These are phyloP conservation scores for Telfairia occidentalis DNA, from an alignment of 331 rosid genomes.

Conservation along the genomic window DNA sequence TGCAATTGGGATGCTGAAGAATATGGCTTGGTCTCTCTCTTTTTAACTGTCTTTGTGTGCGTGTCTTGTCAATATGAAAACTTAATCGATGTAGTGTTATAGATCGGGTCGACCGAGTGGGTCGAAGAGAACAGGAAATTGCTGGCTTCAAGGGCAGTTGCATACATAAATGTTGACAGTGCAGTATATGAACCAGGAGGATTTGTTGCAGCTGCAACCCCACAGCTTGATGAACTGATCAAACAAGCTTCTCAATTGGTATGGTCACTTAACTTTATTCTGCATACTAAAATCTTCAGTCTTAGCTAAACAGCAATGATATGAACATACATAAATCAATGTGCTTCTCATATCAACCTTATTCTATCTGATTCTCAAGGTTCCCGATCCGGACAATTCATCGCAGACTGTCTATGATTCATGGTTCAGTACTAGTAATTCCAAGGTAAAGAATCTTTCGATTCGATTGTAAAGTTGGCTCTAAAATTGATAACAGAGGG, in stretches of 20 bases:
- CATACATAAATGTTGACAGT: slow-evolving; percentile 61
- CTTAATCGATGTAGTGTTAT: slow-evolving; percentile 11
- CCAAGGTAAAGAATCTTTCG: slow-evolving; percentile 28
- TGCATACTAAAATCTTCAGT: background rate
- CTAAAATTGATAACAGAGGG: background rate
- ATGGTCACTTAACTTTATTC: background rate
- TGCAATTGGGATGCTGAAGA: slow-evolving; percentile 91
- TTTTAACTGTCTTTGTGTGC: background rate
- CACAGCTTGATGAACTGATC: slow-evolving; percentile 67
- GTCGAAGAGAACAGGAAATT: slow-evolving; percentile 66
- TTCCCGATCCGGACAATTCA: slow-evolving; percentile 56
- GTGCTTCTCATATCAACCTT: background rate
- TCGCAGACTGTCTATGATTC: slow-evolving; percentile 55
- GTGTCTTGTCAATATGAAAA: slow-evolving; percentile 10
- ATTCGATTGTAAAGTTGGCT: background rate
- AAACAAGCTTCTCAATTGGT: slow-evolving; percentile 55
- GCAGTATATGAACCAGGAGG: slow-evolving; percentile 36
- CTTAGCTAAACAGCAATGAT: background rate
- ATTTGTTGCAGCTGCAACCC: slow-evolving; percentile 49
- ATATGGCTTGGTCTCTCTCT: slow-evolving; percentile 51
- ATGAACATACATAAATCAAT: background rate
- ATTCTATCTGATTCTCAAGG: slow-evolving; percentile 25
- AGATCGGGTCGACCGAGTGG: slow-evolving; percentile 78
- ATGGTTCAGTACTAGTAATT: slow-evolving; percentile 36
- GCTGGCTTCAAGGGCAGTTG: slow-evolving; percentile 61